Conservation (phyloP, 139 green algal genomes). For the Pleodorina starrii region DNA sequence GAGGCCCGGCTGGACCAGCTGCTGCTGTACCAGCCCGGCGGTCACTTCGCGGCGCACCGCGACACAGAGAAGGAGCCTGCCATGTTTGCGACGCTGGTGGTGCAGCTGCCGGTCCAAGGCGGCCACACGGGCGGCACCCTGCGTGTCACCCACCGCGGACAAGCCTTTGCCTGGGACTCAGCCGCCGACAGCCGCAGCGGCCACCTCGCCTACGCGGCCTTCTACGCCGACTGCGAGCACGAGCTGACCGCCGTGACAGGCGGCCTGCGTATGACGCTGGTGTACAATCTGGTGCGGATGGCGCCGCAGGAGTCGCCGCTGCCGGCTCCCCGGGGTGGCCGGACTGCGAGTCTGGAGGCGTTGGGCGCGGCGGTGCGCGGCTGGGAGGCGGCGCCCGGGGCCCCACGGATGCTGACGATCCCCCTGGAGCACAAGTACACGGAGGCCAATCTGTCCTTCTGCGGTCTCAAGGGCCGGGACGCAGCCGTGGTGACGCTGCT, state of each 20-base stretch:
- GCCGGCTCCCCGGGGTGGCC: neutral
- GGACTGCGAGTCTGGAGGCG: neutral
- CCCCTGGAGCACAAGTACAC: constrained; percentile 40
- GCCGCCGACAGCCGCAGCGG: neutral
- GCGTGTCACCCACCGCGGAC: neutral
- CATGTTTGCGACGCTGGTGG: constrained; percentile 54
- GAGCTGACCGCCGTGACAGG: constrained; percentile 32
- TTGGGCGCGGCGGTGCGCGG: neutral
- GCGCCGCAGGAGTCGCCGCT: neutral
- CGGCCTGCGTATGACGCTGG: constrained; percentile 35
- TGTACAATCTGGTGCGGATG: constrained; percentile 39
- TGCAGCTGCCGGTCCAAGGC: constrained; percentile 48
- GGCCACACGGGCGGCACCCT: constrained; percentile 43
- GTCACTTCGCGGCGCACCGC: constrained; percentile 50
- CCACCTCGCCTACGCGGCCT: constrained; percentile 24
- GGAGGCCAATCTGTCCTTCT: constrained; percentile 41
- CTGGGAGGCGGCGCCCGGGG: neutral
- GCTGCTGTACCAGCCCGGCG: constrained; percentile 53
- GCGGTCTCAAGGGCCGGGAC: constrained; percentile 45
- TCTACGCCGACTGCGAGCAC: constrained; percentile 57
- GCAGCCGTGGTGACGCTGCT: constrained; percentile 7
- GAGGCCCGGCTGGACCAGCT: constrained; percentile 52
- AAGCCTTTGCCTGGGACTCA: neutral
- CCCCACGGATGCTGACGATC: neutral
- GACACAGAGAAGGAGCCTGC: constrained; percentile 55